These are phyloP conservation scores for Zopfia rhizophila DNA, from an alignment of 2,329 filamentous ascomycete species.

Conservation along the genomic window DNA sequence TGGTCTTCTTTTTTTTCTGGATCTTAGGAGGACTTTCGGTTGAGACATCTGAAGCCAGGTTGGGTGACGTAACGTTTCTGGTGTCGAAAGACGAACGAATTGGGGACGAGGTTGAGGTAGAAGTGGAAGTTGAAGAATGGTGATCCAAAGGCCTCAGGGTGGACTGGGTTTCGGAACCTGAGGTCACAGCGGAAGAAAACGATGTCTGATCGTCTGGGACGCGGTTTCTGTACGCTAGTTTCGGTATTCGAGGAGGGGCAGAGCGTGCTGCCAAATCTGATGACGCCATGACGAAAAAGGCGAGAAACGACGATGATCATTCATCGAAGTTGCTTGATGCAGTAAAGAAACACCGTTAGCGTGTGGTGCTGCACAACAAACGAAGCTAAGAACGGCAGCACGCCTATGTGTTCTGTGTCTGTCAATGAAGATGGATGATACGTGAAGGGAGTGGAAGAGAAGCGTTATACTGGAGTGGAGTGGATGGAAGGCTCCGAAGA, in stretches of 20 bases:
- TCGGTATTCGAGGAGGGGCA: conserved; percentile 39
- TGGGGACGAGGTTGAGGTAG: conserved; percentile 12
- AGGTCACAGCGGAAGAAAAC: conserved; percentile 23
- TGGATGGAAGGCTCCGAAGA: too few relatives aligned
- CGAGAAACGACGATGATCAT: conserved; percentile 38
- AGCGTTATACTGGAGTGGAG: too few relatives aligned
- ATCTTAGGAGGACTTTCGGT: conserved; percentile 28
- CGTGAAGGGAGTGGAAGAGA: too few relatives aligned
- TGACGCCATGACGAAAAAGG: conserved; percentile 38
- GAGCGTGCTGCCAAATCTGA: conserved; percentile 37
- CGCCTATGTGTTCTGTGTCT: too few relatives aligned
- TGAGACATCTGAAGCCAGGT: conserved; percentile 44
- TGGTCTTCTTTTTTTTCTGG: conserved; percentile 47
- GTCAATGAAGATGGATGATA: too few relatives aligned
- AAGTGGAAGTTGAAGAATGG: conserved; percentile 10
- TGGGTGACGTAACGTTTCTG: conserved; percentile 39
- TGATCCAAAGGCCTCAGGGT: conserved; percentile 6
- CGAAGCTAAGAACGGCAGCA: too few relatives aligned
- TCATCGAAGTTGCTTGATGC: conserved; percentile 28
- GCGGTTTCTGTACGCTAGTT: conserved; percentile 46
- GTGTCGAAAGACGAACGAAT: conserved; percentile 18
- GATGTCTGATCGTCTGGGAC: conserved; percentile 36
- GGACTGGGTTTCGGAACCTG: conserved; percentile 19
- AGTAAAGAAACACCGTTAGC: conserved; percentile 30
- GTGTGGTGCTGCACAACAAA: too few relatives aligned